Evolutionary conservation across 2,329 filamentous ascomycete species (phyloP).

Genomic region (Fusarium foetens): DNA sequence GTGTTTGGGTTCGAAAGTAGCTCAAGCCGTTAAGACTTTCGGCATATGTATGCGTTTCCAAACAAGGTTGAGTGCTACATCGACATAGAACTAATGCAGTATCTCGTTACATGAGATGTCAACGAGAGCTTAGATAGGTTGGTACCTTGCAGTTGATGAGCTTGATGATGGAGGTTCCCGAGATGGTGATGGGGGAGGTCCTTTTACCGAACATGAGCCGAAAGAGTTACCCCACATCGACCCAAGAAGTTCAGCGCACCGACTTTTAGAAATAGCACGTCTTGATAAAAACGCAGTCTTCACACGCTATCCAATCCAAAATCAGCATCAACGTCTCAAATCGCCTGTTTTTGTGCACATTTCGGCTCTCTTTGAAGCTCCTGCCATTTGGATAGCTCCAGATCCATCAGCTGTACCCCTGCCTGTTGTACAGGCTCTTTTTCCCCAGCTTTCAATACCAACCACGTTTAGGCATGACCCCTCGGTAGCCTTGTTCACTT

Average conservation of each 20-base stretch:
- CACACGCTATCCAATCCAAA: slow-evolving; percentile 33
- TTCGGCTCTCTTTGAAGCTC: not conserved
- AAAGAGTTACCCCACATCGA: slow-evolving; percentile 50
- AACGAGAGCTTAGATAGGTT: not conserved
- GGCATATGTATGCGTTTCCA: not conserved
- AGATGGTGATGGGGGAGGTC: not conserved
- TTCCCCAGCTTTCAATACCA: slow-evolving; percentile 31
- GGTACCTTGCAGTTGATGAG: not conserved
- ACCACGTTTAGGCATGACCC: slow-evolving; percentile 51
- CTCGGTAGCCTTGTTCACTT: slow-evolving; percentile 53
- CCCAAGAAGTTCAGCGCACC: slow-evolving; percentile 51
- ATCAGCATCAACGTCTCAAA: slow-evolving; percentile 26
- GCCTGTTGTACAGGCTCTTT: slow-evolving; percentile 24
- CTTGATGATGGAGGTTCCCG: not conserved
- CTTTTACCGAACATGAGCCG: slow-evolving; percentile 30
- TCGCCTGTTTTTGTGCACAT: slow-evolving; percentile 3
- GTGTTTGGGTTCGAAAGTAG: not conserved
- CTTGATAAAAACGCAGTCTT: slow-evolving; percentile 52
- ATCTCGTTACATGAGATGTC: not conserved
- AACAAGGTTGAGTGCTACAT: not conserved
- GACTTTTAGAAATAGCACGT: slow-evolving; percentile 53
- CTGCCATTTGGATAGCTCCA: slow-evolving; percentile 14
- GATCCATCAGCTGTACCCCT: slow-evolving; percentile 18
- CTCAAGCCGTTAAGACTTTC: not conserved
- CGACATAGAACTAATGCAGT: not conserved